phyloP scores from a whole-genome alignment of 176 grass and related monocot species.

The Raddia guianensis region DNA sequence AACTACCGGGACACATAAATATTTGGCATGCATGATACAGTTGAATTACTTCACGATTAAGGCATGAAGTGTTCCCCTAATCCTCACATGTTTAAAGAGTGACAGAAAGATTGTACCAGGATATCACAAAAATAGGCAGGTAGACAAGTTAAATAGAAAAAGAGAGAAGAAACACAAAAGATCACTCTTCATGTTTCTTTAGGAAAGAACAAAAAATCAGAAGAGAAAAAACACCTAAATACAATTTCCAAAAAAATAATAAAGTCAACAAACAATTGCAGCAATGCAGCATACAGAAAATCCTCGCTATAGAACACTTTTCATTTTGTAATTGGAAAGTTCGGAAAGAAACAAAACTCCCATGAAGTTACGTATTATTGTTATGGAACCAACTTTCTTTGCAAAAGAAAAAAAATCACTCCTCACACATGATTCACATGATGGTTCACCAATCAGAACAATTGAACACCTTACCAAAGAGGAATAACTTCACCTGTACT shows the following conservation, averaged over 20 bases:
- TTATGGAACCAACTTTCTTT: neutral
- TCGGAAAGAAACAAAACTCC: neutral
- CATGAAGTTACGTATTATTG: conserved; percentile 11
- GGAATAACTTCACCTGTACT: conserved; percentile 59
- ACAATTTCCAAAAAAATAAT: neutral
- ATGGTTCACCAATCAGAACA: conserved; percentile 27
- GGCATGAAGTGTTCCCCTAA: conserved; percentile 27
- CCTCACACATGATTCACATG: neutral
- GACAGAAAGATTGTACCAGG: neutral
- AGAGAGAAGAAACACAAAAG: neutral
- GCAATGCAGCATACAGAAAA: neutral
- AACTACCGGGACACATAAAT: conserved; percentile 28
- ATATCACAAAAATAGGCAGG: neutral
- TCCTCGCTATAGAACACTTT: neutral
- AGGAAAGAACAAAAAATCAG: neutral
- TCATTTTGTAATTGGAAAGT: neutral
- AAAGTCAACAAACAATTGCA: neutral
- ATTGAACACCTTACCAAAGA: conserved; percentile 65
- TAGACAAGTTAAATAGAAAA: conserved; percentile 1
- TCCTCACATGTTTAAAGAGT: conserved; percentile 7
- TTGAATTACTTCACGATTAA: conserved; percentile 5
- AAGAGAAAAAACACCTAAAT: neutral
- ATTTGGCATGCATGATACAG: neutral
- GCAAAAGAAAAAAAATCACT: neutral
- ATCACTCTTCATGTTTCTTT: neutral